Percentiles rank a stretch among this genome's conserved stretches.
Conservation (phyloP, 75 land plant genomes). For the Cryptomeria japonica region DNA sequence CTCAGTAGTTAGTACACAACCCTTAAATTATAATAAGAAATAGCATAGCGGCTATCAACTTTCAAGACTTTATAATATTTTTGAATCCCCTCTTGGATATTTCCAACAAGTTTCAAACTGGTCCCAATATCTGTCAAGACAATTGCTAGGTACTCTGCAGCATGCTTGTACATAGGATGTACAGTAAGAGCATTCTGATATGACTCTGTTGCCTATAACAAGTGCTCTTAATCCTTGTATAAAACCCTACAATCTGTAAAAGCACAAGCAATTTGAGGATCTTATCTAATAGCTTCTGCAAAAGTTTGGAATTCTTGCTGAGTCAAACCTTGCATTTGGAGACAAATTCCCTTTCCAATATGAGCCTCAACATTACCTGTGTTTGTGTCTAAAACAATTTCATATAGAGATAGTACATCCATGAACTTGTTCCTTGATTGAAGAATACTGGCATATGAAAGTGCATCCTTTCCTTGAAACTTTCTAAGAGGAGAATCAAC, state of each 20-base stretch:
- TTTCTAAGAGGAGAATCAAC: conserved; percentile 6
- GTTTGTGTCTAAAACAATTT: conserved; percentile 71
- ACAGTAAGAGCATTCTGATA: conserved; percentile 86
- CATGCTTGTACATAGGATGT: conserved; percentile 82
- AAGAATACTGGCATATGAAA: conserved; percentile 85
- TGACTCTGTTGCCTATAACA: conserved; percentile 91
- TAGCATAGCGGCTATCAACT: conserved; percentile 88
- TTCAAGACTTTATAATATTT: conserved; percentile 92
- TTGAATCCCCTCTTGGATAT: conserved; percentile 92
- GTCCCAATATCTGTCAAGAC: conserved; percentile 96
- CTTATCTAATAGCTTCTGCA: conserved; percentile 65
- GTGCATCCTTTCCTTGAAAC: conserved; percentile 69
- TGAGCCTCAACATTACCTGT: conserved; percentile 76
- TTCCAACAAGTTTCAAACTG: conserved; percentile 94
- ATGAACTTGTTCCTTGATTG: conserved; percentile 83
- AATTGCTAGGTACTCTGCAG: conserved; percentile 91
- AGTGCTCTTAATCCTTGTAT: conserved; percentile 91
- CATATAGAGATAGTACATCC: conserved; percentile 80
- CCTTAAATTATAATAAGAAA: conserved; percentile 97
- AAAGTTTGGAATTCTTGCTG: conserved; percentile 81
- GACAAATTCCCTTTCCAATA: conserved; percentile 96
- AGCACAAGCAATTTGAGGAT: conserved; percentile 93
- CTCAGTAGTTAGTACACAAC: conserved; percentile 99
- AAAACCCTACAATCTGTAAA: conserved; percentile 89
- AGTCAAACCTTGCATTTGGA: conserved; percentile 71